Conservation (phyloP, 2,329 filamentous ascomycete genomes). For the Septoria petroselini region DNA sequence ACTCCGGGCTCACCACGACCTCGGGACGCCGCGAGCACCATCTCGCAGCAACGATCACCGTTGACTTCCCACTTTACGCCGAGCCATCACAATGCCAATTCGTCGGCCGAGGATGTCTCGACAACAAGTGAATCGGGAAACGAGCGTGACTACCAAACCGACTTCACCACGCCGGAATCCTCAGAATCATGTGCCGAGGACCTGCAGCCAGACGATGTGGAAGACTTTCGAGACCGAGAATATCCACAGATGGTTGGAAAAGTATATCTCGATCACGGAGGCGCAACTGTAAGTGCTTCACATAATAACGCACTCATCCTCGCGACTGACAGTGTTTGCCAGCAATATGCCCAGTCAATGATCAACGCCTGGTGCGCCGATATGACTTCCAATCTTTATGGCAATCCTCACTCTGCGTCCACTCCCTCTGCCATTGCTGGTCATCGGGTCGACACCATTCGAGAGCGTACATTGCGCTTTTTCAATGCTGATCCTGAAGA, state of each 20-base stretch:
- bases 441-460: constrained; percentile 55
- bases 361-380: constrained; percentile 55
- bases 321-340: constrained; percentile 11
- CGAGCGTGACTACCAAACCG: constrained; percentile 37
- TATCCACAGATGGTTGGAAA: constrained; percentile 45
- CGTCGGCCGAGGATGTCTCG: constrained; percentile 35
- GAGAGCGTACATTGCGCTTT: constrained; percentile 54
- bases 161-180: constrained; percentile 37
- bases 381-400: constrained; percentile 58
- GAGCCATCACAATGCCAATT: constrained; percentile 22
- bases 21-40: constrained; percentile 17
- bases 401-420: constrained; percentile 66
- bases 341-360: constrained; percentile 57
- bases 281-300: constrained; percentile 39
- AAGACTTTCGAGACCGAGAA: constrained; percentile 41
- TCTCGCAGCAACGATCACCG: constrained; percentile 19
- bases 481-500: constrained; percentile 58
- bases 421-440: constrained; percentile 58
- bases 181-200: constrained; percentile 35
- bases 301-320: not conserved
- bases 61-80: constrained; percentile 23
- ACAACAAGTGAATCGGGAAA: constrained; percentile 36
- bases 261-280: constrained; percentile 45
- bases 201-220: constrained; percentile 39
- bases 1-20: constrained; percentile 17